A percentile compares a stretch with the other conserved stretches of the same genome.
Conservation (phyloP, 148 eudicot species). For the Fagopyrum homotropicum region DNA sequence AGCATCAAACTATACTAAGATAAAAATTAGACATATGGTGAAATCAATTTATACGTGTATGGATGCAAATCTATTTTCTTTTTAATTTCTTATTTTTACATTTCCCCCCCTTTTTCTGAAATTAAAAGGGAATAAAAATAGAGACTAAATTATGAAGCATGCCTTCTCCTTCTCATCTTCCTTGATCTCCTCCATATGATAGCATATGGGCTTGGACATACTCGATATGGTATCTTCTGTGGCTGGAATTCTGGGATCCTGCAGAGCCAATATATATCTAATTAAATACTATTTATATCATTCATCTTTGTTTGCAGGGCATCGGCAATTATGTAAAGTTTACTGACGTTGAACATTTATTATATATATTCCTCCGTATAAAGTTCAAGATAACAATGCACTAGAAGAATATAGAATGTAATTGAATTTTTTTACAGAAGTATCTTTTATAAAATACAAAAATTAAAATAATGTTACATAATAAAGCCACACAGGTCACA, state of each 20-base stretch:
- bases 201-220: constrained; percentile 19
- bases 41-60: constrained; percentile 9
- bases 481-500: too few species aligned
- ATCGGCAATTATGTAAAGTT: too few species aligned
- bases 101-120: neutral
- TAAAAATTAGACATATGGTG: neutral
- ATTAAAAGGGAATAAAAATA: neutral
- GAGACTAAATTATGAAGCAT: neutral
- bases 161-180: constrained; percentile 11
- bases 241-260: constrained; percentile 10
- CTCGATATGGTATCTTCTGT: constrained; percentile 13
- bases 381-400: too few species aligned
- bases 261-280: neutral
- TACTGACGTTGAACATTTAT: too few species aligned
- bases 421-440: too few species aligned
- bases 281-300: too few species aligned
- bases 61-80: neutral
- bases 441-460: too few species aligned
- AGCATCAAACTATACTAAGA: neutral
- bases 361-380: too few species aligned
- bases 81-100: neutral
- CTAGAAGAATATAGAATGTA: too few species aligned
- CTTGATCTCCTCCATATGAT: constrained; percentile 17
- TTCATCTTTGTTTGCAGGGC: too few species aligned
- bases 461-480: too few species aligned